phyloP scores from a whole-genome alignment of 306 rosid genomes.

The Spatholobus suberectus region DNA sequence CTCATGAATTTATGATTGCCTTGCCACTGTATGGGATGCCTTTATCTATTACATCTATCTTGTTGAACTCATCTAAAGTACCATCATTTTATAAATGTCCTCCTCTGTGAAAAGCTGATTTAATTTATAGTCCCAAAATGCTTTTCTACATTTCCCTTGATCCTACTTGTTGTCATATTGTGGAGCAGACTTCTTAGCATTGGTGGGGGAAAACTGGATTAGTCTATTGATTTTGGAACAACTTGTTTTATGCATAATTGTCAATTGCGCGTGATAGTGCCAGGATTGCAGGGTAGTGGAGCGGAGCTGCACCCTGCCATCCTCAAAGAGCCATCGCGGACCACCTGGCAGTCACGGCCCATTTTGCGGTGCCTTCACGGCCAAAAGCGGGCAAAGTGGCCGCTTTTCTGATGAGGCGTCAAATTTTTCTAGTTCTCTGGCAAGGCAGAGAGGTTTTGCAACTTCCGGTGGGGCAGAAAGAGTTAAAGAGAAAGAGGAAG shows the following conservation, averaged over 20 bases:
- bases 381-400: too few relatives aligned
- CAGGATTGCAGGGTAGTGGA: too few relatives aligned
- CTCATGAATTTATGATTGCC: slow-evolving; percentile 10
- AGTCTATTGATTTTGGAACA: not conserved
- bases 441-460: not conserved
- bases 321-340: too few relatives aligned
- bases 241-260: not conserved
- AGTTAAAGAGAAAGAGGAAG: too few relatives aligned
- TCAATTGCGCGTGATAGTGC: too few relatives aligned
- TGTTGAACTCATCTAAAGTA: not conserved
- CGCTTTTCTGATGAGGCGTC: too few relatives aligned
- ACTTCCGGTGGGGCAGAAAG: not conserved
- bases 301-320: too few relatives aligned
- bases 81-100: not conserved
- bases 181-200: not conserved
- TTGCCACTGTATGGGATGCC: slow-evolving; percentile 7
- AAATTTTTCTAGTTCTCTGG: not conserved
- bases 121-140: not conserved
- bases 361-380: too few relatives aligned
- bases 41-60: not conserved
- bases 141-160: not conserved
- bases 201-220: not conserved
- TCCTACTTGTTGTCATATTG: not conserved
- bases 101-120: not conserved
- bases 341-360: too few relatives aligned